phyloP scores from a whole-genome alignment of 371 early-diverging fungal genomes.

The Mortierella sp. region DNA sequence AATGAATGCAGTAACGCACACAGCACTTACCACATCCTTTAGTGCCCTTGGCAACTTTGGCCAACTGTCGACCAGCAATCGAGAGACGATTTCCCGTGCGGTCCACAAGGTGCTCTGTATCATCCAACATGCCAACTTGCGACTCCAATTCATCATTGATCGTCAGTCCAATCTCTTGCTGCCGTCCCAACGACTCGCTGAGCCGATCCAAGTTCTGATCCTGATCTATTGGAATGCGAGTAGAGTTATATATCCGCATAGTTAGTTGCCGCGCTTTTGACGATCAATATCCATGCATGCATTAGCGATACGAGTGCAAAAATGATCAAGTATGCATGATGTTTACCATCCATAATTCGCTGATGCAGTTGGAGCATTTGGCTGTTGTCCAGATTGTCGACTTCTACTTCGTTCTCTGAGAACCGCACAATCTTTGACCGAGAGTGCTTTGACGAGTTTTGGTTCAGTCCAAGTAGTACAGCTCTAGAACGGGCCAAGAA shows the following conservation, averaged over 20 bases:
- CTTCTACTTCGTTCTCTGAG: constrained; percentile 63
- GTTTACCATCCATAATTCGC: constrained; percentile 81
- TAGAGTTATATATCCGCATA: neutral
- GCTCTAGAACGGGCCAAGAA: constrained; percentile 12
- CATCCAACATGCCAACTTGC: constrained; percentile 82
- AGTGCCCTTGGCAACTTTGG: constrained; percentile 39
- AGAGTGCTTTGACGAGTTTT: constrained; percentile 48
- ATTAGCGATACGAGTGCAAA: neutral
- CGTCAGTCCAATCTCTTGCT: constrained; percentile 79
- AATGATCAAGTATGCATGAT: neutral
- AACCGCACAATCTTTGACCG: constrained; percentile 63
- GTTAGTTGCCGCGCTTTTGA: neutral
- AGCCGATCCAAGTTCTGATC: constrained; percentile 83
- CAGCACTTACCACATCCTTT: constrained; percentile 43
- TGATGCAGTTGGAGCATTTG: constrained; percentile 82
- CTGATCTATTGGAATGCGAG: constrained; percentile 67
- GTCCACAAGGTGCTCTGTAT: constrained; percentile 79
- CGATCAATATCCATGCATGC: neutral
- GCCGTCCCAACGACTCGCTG: constrained; percentile 75
- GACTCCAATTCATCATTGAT: constrained; percentile 85
- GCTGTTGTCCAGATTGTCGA: constrained; percentile 66
- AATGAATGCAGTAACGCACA: neutral
- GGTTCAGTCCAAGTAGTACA: constrained; percentile 42
- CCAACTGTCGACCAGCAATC: constrained; percentile 62
- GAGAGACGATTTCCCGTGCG: constrained; percentile 69